A percentile compares a stretch with the other conserved stretches of the same genome.
These are phyloP conservation scores for Imleria badia DNA, from an alignment of 768 basidiomycete genomes.

Conservation along the genomic window DNA sequence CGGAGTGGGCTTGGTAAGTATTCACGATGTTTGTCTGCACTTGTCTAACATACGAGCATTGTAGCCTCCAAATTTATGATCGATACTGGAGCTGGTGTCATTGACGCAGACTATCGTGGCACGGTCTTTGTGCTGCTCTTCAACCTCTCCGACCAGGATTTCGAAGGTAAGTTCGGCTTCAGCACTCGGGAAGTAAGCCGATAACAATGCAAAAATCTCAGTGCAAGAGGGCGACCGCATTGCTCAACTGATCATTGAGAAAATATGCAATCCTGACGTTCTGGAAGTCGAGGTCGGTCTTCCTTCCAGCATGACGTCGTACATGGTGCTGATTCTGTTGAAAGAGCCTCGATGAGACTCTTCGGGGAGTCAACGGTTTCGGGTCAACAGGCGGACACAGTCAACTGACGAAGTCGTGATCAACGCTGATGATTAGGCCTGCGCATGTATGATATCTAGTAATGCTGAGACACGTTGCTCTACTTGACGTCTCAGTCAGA, in stretches of 20 bases:
- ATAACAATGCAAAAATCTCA: conserved; percentile 28
- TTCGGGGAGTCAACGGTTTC: conserved; percentile 84
- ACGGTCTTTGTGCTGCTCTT: conserved; percentile 88
- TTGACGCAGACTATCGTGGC: conserved; percentile 96
- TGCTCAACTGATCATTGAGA: conserved; percentile 92
- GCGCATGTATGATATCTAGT: conserved; percentile 6
- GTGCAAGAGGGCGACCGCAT: conserved; percentile 94
- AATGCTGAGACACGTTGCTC: neutral
- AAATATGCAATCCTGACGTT: conserved; percentile 82
- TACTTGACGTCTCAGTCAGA: neutral
- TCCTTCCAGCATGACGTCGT: neutral
- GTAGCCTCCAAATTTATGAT: conserved; percentile 97
- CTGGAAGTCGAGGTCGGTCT: conserved; percentile 73
- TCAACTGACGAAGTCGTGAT: conserved; percentile 34
- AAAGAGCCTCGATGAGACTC: conserved; percentile 82
- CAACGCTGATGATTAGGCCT: neutral
- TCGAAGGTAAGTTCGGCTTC: conserved; percentile 55
- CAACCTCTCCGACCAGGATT: conserved; percentile 89
- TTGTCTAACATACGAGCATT: neutral
- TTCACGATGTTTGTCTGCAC: neutral
- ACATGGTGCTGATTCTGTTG: conserved; percentile 4
- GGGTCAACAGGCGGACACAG: conserved; percentile 92
- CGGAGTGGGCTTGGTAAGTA: conserved; percentile 88
- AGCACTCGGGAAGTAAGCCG: neutral
- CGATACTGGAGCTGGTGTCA: conserved; percentile 95